These are phyloP conservation scores for Serendipita sp. DNA, from an alignment of 768 basidiomycete species.

Conservation along the genomic window DNA sequence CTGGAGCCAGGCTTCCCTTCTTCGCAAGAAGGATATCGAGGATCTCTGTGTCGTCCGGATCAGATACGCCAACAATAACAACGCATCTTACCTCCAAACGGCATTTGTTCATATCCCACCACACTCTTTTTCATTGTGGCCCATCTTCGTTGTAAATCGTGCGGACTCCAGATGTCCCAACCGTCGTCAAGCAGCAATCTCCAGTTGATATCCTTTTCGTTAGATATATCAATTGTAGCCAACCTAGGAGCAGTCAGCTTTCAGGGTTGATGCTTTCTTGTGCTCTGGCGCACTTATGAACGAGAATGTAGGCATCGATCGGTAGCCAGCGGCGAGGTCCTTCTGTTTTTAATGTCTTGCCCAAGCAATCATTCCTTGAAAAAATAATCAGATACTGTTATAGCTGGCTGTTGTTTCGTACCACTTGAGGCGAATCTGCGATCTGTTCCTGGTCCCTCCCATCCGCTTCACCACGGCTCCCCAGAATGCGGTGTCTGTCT, in stretches of 20 bases:
- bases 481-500: slow-evolving; percentile 58
- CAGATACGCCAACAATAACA: neutral
- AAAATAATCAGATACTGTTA: neutral
- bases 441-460: slow-evolving; percentile 58
- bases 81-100: slow-evolving; percentile 42
- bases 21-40: slow-evolving; percentile 66
- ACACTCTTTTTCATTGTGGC: slow-evolving; percentile 56
- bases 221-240: slow-evolving; percentile 52
- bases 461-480: slow-evolving; percentile 57
- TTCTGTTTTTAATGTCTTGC: slow-evolving; percentile 53
- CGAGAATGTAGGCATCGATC: slow-evolving; percentile 62
- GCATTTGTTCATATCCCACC: slow-evolving; percentile 66
- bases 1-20: slow-evolving; percentile 41
- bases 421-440: slow-evolving; percentile 85
- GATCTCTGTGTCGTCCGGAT: slow-evolving; percentile 35
- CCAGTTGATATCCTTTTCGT: slow-evolving; percentile 80
- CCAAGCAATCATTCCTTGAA: slow-evolving; percentile 43
- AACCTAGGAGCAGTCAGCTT: slow-evolving; percentile 29
- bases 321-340: slow-evolving; percentile 59
- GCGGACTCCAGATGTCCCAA: slow-evolving; percentile 78
- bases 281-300: slow-evolving; percentile 49
- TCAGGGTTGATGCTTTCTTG: neutral
- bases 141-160: slow-evolving; percentile 66
- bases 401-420: slow-evolving; percentile 16
- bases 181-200: slow-evolving; percentile 52